Evolutionary conservation across 306 rosid genomes (phyloP), one percentile per base, ranked within the genome.

Genomic region (Lathyrus tuberosus): DNA sequence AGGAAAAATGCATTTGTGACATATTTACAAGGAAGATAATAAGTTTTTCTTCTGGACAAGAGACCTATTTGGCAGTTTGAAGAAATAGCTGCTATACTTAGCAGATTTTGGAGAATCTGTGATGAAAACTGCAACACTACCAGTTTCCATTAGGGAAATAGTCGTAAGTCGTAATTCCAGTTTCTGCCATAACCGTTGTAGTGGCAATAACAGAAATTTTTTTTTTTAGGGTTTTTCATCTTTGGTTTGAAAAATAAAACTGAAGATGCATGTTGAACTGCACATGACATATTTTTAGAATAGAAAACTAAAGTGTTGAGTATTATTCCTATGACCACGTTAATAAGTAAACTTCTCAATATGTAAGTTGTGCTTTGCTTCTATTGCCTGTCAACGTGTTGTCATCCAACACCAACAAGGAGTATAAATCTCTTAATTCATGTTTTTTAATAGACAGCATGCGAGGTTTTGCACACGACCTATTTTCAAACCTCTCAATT

Each of bases 321-420:
- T 14, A 1, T 46, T 14, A 10, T n/a, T 53, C 59, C 1, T 5
- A 22, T 54, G 9, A 51, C 11, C 14, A 54, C 35, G 8, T 7
- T 53, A 22, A 22, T 53, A 53, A 22, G n/a, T 9, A 20, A 53
- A 53, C 33, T 30, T 53, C 60, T 11, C 60, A 53, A 53, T 53
- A 10, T 22, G 4, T 10, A 53, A 53, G 33, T 24, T 53, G 31
- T 22, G 60, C 35, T 22, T 8, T 53, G 33, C n/a, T n/a, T 53
- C 33, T 12, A 24, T 11, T 53, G 60, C 60, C 35, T 53, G 24
- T 53, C 1, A 53, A 53, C 33, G 26, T 1, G 4, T 46, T 1
- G 16, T 5, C 33, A 14, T 53, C 60, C 35, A 20, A 20, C 15
- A 18, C 58, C 9, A 54, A 9, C 31, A 26, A 24, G 35, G n/a